Evolutionary conservation across 2,329 filamentous ascomycete species (phyloP), one percentile per base, ranked within the genome.

Genomic region (Cytospora paraplurivora): DNA sequence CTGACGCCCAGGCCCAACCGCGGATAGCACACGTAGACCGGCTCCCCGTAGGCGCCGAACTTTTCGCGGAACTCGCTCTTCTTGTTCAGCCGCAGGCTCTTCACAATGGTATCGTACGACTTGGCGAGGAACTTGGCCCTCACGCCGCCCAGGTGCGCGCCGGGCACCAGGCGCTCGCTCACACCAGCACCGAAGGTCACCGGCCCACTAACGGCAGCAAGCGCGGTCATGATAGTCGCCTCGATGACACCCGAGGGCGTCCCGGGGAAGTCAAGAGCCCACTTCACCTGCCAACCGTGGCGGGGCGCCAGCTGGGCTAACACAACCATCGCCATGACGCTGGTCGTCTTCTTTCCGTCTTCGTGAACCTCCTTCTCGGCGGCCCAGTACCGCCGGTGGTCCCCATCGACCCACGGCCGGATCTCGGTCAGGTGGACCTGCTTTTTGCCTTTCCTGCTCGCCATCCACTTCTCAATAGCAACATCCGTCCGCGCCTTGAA

Each of bases 241-340:
- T 97, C 93, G 67, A 97, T 97, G 38, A 91, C 89, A 54, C 93
- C 93, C 52, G 87, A 91, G n/a, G 93, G 90, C 0, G 93, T 86
- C 33, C 86, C 87, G 0, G 93, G 93, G 82, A 97, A 97, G 76
- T 97, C 92, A 61, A 97, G 86, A n/a, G 90, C 91, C 81, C 95
- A 97, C 80, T 97, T 97, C 73, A 97, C 89, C 79, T 97, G 93
- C 87, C 92, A 96, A 61, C 93, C 93, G 73, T 96, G 86, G 41
- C 85, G 81, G 1, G 92, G 91, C 4, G 90, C 86, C 34, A 97
- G 85, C 75, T 92, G 90, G 59, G 91, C 90, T 70, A 97, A 81
- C 10, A 94, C 88, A n/a, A 94, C 89, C 64, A 97, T 84, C 38
- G 90, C 89, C 50, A 83, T 83, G 62, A 97, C 86, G 65, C 83